Percentiles rank a stretch among this genome's conserved stretches.
phyloP scores from a whole-genome alignment of 139 green algal species.

The Medakamo hakoo region DNA sequence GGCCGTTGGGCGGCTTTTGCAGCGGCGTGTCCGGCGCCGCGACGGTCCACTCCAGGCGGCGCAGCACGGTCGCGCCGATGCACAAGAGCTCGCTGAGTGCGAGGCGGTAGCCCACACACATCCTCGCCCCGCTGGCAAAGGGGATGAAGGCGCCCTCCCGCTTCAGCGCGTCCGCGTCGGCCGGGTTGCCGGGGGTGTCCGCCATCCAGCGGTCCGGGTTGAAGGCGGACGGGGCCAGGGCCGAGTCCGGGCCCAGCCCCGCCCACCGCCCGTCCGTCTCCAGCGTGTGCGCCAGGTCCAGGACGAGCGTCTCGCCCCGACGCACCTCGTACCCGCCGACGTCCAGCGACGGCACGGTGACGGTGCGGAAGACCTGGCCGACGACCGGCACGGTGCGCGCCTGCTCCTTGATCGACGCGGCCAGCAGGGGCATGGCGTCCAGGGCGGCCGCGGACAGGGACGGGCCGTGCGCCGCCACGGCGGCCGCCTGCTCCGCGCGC shows the following conservation, averaged over 20 bases:
- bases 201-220: background rate
- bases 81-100: background rate
- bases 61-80: no score
- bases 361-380: background rate
- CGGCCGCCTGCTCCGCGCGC: background rate
- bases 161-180: background rate
- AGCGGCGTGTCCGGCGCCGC: no score
- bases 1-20: no score
- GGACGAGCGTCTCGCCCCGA: background rate
- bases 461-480: background rate
- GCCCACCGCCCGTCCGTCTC: background rate
- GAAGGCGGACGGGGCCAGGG: background rate
- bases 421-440: background rate
- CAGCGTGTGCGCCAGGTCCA: background rate
- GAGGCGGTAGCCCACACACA: background rate
- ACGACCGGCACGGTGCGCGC: background rate
- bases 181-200: no score
- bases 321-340: background rate
- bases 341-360: background rate
- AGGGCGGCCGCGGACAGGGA: background rate
- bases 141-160: background rate
- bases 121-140: background rate
- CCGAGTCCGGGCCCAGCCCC: background rate
- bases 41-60: no score
- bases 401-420: background rate